These are phyloP conservation scores for Ceratobasidium sp. DNA, from an alignment of 1,284 basidiomycete species.

Conservation along the genomic window DNA sequence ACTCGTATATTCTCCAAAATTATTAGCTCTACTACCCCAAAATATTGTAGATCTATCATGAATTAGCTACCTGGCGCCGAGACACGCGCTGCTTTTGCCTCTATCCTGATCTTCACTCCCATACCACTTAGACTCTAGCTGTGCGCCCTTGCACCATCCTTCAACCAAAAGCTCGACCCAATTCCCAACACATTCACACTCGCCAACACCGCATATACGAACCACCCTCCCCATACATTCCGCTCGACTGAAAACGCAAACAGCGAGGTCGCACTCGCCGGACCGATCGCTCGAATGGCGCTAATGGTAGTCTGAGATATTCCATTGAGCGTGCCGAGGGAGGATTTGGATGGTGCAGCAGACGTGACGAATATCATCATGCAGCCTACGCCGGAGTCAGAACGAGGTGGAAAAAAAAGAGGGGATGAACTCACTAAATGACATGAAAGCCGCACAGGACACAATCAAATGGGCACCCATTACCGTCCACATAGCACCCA, in stretches of 20 bases:
- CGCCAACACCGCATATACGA: constrained; percentile 48
- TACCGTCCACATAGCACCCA: constrained; percentile 25
- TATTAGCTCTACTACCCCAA: no score
- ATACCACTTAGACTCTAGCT: no score
- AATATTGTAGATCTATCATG: no score
- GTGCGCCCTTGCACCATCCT: constrained; percentile 21
- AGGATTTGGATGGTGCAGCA: constrained; percentile 44
- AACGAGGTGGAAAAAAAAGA: no score
- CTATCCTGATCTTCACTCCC: no score
- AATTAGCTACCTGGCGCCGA: no score
- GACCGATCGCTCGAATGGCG: constrained; percentile 46
- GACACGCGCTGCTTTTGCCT: no score
- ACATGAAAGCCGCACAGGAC: constrained; percentile 33
- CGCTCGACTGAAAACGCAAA: constrained; percentile 46
- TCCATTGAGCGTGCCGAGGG: constrained; percentile 47
- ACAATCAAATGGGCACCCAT: constrained; percentile 34
- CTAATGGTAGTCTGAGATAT: constrained; percentile 47
- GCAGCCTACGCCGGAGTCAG: no score
- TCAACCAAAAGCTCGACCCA: constrained; percentile 26
- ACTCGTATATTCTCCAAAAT: no score
- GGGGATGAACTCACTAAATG: constrained; percentile 49
- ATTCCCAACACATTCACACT: constrained; percentile 33
- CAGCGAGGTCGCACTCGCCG: constrained; percentile 46
- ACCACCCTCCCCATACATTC: constrained; percentile 46
- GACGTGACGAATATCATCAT: constrained; percentile 45